Percentiles rank a stretch among this genome's conserved stretches.
phyloP scores from a whole-genome alignment of 2,329 filamentous ascomycete species.

The Aureobasidium sp. region DNA sequence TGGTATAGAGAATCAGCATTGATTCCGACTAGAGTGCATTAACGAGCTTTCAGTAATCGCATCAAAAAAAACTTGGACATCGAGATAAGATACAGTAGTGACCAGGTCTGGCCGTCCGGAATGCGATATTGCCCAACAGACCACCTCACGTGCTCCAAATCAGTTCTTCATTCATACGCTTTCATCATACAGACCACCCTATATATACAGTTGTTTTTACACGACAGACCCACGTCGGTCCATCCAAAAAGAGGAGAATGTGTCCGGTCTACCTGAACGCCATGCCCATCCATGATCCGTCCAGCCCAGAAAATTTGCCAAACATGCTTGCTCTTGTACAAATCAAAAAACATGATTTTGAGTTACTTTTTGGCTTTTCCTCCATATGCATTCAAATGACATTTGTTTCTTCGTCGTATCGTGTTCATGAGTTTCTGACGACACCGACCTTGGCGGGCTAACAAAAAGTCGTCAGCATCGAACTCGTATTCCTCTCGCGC shows the following conservation, averaged over 20 bases:
- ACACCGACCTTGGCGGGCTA: conserved; percentile 89
- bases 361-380: background rate
- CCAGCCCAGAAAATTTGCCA: background rate
- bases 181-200: background rate
- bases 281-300: background rate
- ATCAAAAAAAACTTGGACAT: too few species aligned
- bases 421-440: conserved; percentile 64
- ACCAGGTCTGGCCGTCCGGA: background rate
- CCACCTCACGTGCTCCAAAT: background rate
- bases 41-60: too few species aligned
- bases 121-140: background rate
- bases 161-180: background rate
- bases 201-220: conserved; percentile 13
- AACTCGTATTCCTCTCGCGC: background rate
- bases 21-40: too few species aligned
- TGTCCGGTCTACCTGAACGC: conserved; percentile 14
- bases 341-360: background rate
- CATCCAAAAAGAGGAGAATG: conserved; percentile 7
- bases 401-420: background rate
- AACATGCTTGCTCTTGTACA: conserved; percentile 6
- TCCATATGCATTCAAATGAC: background rate
- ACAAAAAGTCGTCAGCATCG: conserved; percentile 10
- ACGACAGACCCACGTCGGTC: background rate
- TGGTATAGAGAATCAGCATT: background rate
- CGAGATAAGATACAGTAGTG: too few species aligned